These are phyloP conservation scores for Zygoascus biomembranicola DNA, from an alignment of 805 yeast genomes.

Conservation along the genomic window DNA sequence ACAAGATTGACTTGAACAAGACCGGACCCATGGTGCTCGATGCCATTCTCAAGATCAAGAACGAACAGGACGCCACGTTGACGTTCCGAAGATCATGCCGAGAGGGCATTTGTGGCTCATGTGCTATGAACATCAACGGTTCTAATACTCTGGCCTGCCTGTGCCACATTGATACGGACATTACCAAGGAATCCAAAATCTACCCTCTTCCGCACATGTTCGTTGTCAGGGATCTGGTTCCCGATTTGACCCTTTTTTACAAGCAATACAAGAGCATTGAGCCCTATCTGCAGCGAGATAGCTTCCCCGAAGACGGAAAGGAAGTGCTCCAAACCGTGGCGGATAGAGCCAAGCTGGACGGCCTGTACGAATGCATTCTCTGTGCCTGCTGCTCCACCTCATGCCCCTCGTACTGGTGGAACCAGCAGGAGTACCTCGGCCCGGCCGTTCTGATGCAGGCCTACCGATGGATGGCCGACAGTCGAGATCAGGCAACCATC, in stretches of 20 bases:
- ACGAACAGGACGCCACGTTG: slow-evolving; percentile 91
- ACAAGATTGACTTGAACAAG: slow-evolving; percentile 74
- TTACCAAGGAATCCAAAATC: slow-evolving; percentile 67
- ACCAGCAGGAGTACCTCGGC: slow-evolving; percentile 95
- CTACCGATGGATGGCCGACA: slow-evolving; percentile 96
- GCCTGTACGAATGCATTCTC: slow-evolving; percentile 92
- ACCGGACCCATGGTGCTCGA: slow-evolving; percentile 99
- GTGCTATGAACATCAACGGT: slow-evolving; percentile 99
- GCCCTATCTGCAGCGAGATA: slow-evolving; percentile 85
- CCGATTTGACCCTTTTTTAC: slow-evolving; percentile 95
- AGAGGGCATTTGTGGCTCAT: slow-evolving; percentile 99
- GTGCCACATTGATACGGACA: slow-evolving; percentile 83
- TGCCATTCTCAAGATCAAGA: slow-evolving; percentile 88
- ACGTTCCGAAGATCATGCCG: slow-evolving; percentile 98
- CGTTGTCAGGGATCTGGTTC: slow-evolving; percentile 93
- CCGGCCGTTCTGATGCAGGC: slow-evolving; percentile 99
- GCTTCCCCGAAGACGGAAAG: slow-evolving; percentile 78
- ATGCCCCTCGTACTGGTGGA: slow-evolving; percentile 99
- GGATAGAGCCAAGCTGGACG: slow-evolving; percentile 94
- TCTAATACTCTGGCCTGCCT: slow-evolving; percentile 94
- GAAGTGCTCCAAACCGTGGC: slow-evolving; percentile 86
- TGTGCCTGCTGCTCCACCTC: slow-evolving; percentile 99
- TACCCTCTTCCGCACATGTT: slow-evolving; percentile 98
- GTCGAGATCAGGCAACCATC: slow-evolving; percentile 85
- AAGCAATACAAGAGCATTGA: slow-evolving; percentile 97